These are phyloP conservation scores for Aristolochia californica DNA, from an alignment of 164 flowering plant genomes.

Conservation along the genomic window DNA sequence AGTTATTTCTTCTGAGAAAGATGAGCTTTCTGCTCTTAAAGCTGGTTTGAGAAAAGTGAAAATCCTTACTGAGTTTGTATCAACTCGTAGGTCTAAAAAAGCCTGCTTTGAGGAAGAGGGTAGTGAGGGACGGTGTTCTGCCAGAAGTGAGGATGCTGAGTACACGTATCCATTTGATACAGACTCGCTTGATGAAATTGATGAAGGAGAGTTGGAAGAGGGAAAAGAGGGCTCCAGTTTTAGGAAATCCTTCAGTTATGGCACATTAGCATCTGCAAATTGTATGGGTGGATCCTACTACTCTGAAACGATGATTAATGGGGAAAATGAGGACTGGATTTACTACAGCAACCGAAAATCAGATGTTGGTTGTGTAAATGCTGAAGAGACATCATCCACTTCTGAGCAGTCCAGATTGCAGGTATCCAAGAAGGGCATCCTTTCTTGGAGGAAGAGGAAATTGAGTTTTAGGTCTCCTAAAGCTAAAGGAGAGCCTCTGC, in stretches of 20 bases:
- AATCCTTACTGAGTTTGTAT: slow-evolving; percentile 70
- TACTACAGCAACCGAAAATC: slow-evolving; percentile 80
- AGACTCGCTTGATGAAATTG: slow-evolving; percentile 65
- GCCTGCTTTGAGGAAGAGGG: slow-evolving; percentile 68
- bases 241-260: slow-evolving; percentile 85
- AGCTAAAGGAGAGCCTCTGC: slow-evolving; percentile 85
- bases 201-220: slow-evolving; percentile 61
- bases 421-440: slow-evolving; percentile 59
- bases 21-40: slow-evolving; percentile 90
- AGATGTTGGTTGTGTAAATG: slow-evolving; percentile 50
- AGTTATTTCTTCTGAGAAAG: slow-evolving; percentile 45
- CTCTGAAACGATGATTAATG: slow-evolving; percentile 37
- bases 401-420: slow-evolving; percentile 36
- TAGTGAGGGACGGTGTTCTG: slow-evolving; percentile 65
- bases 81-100: slow-evolving; percentile 67
- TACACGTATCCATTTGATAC: slow-evolving; percentile 66
- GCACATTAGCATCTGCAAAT: slow-evolving; percentile 79
- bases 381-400: slow-evolving; percentile 37
- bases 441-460: slow-evolving; percentile 94
- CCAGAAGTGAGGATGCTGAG: slow-evolving; percentile 72
- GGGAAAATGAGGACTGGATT: slow-evolving; percentile 67
- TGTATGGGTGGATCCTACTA: slow-evolving; percentile 55
- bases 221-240: slow-evolving; percentile 38
- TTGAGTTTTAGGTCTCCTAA: slow-evolving; percentile 88
- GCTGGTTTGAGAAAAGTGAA: slow-evolving; percentile 91